A percentile compares a stretch with the other conserved stretches of the same genome.
phyloP scores from a whole-genome alignment of 305 asterid species.

The Coffea humblotiana region DNA sequence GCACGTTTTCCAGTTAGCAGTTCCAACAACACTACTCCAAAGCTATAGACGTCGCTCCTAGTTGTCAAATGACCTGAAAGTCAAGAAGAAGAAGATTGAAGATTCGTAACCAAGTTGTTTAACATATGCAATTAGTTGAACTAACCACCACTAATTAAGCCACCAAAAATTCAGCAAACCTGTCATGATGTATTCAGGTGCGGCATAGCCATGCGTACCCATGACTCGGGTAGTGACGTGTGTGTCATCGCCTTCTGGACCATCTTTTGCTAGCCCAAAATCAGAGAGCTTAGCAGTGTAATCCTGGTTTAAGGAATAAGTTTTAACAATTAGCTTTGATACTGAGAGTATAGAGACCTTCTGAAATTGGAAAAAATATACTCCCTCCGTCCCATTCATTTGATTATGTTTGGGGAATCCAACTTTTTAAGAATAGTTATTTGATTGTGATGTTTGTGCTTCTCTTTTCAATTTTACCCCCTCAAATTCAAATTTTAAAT shows the following conservation, averaged over 20 bases:
- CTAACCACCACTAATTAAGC: background rate
- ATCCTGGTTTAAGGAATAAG: conserved; percentile 37
- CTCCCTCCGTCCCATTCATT: too few species aligned
- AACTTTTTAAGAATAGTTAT: too few species aligned
- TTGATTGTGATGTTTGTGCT: too few species aligned
- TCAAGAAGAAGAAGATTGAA: background rate
- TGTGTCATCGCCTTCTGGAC: conserved; percentile 80
- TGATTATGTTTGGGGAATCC: too few species aligned
- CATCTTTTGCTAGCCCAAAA: conserved; percentile 86
- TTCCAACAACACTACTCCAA: conserved; percentile 76
- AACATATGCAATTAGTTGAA: background rate
- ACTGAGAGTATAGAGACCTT: background rate
- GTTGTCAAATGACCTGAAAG: conserved; percentile 70
- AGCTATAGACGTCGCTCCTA: conserved; percentile 77
- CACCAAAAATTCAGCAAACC: conserved; percentile 32
- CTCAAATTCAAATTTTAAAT: too few species aligned
- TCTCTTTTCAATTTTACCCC: too few species aligned
- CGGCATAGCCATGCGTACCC: conserved; percentile 92
- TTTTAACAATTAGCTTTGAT: background rate
- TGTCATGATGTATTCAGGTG: conserved; percentile 86
- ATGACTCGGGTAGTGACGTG: conserved; percentile 78
- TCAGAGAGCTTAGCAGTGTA: conserved; percentile 69
- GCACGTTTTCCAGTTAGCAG: conserved; percentile 63
- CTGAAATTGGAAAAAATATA: conserved; percentile 15
- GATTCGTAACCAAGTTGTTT: background rate